A percentile compares a stretch with the other conserved stretches of the same genome.
phyloP scores from a whole-genome alignment of 768 basidiomycete species.

The Lentinus brumalis region DNA sequence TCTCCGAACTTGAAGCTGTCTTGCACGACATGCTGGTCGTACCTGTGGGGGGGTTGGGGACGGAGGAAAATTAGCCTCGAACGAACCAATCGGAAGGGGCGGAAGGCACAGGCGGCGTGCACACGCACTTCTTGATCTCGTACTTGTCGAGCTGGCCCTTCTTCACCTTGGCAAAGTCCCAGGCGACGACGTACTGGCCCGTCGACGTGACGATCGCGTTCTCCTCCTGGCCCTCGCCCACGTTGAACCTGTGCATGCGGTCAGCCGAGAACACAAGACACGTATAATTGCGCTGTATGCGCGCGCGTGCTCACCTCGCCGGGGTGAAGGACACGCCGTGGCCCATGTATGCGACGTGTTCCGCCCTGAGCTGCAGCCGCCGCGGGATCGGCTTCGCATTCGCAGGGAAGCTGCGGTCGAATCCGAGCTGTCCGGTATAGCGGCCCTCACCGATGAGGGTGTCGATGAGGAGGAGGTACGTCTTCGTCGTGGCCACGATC shows the following conservation, averaged over 20 bases:
- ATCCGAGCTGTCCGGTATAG: slow-evolving; percentile 81
- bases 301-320: slow-evolving; percentile 63
- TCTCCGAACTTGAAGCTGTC: slow-evolving; percentile 98
- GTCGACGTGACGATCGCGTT: slow-evolving; percentile 95
- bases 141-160: slow-evolving; percentile 89
- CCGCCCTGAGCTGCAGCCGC: slow-evolving; percentile 81
- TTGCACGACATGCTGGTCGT: slow-evolving; percentile 92
- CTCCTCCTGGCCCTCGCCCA: slow-evolving; percentile 84
- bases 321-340: slow-evolving; percentile 86
- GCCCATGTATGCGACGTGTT: slow-evolving; percentile 95
- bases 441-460: slow-evolving; percentile 91
- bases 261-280: no score
- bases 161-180: slow-evolving; percentile 97
- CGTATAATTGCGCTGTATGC: neutral
- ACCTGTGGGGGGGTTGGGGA: slow-evolving; percentile 39
- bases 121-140: slow-evolving; percentile 80
- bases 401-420: slow-evolving; percentile 95
- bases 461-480: slow-evolving; percentile 91
- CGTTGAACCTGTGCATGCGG: slow-evolving; percentile 76
- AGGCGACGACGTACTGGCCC: slow-evolving; percentile 90
- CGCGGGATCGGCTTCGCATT: slow-evolving; percentile 89
- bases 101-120: neutral
- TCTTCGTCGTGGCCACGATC: slow-evolving; percentile 94
- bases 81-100: neutral
- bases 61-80: slow-evolving; percentile 7